phyloP scores from a whole-genome alignment of 345 rosid species.

The thale cress (Arabidopsis thaliana) region TAIR10.1 NC_003071.7:412501-413000 shows the following conservation, averaged over 20 bases:
- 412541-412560: constrained; percentile 13
- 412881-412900: constrained; percentile 21
- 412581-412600: constrained; percentile 33
- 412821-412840: constrained; percentile 35
- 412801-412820: constrained; percentile 32
- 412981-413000: constrained; percentile 32
- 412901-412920: constrained; percentile 30
- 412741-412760: constrained; percentile 40
- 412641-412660: constrained; percentile 33
- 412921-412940: constrained; percentile 28
- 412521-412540: constrained; percentile 38
- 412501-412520: constrained; percentile 35
- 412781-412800: constrained; percentile 38
- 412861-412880: constrained; percentile 14
- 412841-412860: constrained; percentile 31
- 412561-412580: background rate
- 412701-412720: constrained; percentile 37
- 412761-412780: constrained; percentile 42
- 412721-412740: constrained; percentile 36
- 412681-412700: constrained; percentile 18
- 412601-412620: constrained; percentile 14
- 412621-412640: constrained; percentile 34
- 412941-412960: constrained; percentile 19
- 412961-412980: constrained; percentile 29
- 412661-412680: constrained; percentile 35